Conservation (phyloP, 305 asterid genomes). For the Lippia alba region DNA sequence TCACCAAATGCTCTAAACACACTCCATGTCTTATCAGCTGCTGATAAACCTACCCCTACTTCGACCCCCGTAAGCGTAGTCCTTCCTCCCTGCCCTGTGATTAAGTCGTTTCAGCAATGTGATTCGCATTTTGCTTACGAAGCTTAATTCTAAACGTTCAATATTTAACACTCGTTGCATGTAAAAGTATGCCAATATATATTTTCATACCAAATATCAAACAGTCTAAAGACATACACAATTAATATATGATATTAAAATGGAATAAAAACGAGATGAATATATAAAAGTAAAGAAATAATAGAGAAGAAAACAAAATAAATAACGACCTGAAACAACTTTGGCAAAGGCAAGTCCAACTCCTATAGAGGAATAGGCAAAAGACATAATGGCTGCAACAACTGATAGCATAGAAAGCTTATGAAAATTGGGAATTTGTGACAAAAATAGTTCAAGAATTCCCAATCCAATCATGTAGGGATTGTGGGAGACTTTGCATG, state of each 20-base stretch:
- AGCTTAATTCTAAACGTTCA: too few species aligned
- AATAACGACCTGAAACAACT: slow-evolving; percentile 51
- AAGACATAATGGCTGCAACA: slow-evolving; percentile 72
- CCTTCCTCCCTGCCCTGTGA: slow-evolving; percentile 48
- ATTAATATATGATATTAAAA: too few species aligned
- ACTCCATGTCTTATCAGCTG: slow-evolving; percentile 69
- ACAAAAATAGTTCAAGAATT: slow-evolving; percentile 56
- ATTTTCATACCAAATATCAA: too few species aligned
- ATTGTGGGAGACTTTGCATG: slow-evolving; percentile 56
- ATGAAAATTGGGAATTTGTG: slow-evolving; percentile 74
- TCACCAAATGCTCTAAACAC: slow-evolving; percentile 70
- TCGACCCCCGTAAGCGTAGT: slow-evolving; percentile 58
- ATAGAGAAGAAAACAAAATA: background rate
- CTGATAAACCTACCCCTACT: slow-evolving; percentile 49
- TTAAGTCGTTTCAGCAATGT: too few species aligned
- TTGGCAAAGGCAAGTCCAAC: slow-evolving; percentile 61
- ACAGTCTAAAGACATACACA: too few species aligned
- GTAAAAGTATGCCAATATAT: too few species aligned
- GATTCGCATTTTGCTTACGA: too few species aligned
- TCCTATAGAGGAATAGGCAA: slow-evolving; percentile 63
- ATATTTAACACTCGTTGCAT: too few species aligned
- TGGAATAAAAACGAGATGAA: too few species aligned
- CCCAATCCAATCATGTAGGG: slow-evolving; percentile 71
- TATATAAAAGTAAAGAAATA: too few species aligned
- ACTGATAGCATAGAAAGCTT: slow-evolving; percentile 56